phyloP scores from a whole-genome alignment of 176 grass and related monocot species.

The Oryza meridionalis region DNA sequence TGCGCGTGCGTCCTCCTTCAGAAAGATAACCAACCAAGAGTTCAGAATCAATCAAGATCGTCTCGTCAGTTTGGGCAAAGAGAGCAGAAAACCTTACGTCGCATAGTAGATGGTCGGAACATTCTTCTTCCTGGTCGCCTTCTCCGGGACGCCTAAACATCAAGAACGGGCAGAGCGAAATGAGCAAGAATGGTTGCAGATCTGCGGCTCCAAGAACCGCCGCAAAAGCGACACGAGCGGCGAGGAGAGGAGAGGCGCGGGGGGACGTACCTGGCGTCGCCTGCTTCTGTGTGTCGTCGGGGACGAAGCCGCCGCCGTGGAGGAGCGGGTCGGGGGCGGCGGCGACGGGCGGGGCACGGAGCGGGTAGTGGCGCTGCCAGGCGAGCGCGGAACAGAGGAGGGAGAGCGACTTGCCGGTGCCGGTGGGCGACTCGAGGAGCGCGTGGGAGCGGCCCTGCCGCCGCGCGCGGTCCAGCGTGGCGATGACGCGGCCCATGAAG shows the following conservation, averaged over 20 bases:
- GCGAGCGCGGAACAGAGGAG: conserved; percentile 94
- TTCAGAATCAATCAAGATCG: conserved; percentile 29
- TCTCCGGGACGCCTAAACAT: conserved; percentile 44
- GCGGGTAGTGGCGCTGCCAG: conserved; percentile 77
- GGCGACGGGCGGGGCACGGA: conserved; percentile 40
- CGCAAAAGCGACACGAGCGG: not conserved
- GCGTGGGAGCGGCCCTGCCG: conserved; percentile 82
- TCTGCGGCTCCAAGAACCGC: conserved; percentile 31
- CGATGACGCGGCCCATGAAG: conserved; percentile 94
- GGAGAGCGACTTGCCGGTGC: conserved; percentile 91
- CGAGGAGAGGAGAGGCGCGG: too few species aligned
- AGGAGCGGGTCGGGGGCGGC: conserved; percentile 48
- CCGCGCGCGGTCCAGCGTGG: conserved; percentile 72
- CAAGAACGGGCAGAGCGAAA: conserved; percentile 38
- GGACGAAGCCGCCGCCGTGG: conserved; percentile 82
- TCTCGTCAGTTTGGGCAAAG: conserved; percentile 5
- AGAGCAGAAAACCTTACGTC: conserved; percentile 58
- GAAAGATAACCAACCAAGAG: conserved; percentile 26
- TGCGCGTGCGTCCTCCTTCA: conserved; percentile 98
- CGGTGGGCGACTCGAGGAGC: conserved; percentile 94
- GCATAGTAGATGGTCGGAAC: conserved; percentile 82
- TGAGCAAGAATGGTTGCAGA: conserved; percentile 36
- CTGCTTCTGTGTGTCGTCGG: conserved; percentile 59
- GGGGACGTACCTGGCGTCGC: conserved; percentile 6
- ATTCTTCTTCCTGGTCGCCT: conserved; percentile 63